These are phyloP conservation scores for Ganoderma leucocontextum DNA, from an alignment of 1,284 basidiomycete genomes.

Conservation along the genomic window DNA sequence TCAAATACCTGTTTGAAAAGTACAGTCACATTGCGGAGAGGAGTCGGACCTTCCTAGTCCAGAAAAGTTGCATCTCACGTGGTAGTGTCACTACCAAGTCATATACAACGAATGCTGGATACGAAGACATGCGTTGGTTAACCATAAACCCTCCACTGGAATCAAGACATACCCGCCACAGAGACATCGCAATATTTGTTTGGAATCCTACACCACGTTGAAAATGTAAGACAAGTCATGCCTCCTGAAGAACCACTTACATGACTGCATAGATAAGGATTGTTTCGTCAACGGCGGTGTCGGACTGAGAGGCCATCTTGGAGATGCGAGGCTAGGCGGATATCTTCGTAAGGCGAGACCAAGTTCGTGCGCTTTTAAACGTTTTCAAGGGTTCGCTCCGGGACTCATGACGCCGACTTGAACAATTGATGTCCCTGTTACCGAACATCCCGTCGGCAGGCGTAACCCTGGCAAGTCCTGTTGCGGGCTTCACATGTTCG, in stretches of 20 bases:
- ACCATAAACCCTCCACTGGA: background rate
- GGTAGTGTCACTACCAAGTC: background rate
- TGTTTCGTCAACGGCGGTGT: background rate
- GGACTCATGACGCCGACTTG: background rate
- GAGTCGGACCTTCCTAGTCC: background rate
- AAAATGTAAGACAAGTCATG: background rate
- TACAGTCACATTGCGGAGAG: background rate
- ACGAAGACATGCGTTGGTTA: background rate
- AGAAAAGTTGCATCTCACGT: background rate
- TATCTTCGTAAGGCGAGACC: background rate
- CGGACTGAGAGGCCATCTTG: background rate
- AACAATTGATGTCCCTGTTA: background rate
- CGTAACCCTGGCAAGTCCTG: background rate
- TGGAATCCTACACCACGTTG: background rate
- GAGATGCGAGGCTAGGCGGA: background rate
- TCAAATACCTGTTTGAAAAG: background rate
- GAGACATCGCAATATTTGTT: background rate
- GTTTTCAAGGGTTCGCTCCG: background rate
- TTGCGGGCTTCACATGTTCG: background rate
- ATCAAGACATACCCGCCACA: background rate
- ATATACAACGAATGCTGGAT: background rate
- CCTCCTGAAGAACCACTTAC: background rate
- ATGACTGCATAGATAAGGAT: background rate
- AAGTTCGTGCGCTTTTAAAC: background rate
- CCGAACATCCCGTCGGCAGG: too few relatives aligned